A percentile compares a stretch with the other conserved stretches of the same genome.
Conservation (phyloP, 129 eudicot species). For the Dittrichia graveolens region DNA sequence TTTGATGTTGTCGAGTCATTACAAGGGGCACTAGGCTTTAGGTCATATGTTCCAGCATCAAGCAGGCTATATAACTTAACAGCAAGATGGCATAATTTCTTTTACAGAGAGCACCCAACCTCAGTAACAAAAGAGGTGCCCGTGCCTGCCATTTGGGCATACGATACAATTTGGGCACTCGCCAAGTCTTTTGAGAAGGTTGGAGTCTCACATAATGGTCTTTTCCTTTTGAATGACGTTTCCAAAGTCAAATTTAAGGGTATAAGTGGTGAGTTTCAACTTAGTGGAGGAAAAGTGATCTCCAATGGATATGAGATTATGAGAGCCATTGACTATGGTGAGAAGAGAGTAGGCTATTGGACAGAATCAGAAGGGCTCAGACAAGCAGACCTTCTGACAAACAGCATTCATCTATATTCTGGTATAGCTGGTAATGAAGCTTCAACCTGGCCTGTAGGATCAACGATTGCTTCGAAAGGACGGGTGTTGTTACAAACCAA, state of each 20-base stretch:
- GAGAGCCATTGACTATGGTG: slow-evolving; percentile 46
- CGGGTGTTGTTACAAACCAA: slow-evolving; percentile 8
- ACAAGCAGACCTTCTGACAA: background rate
- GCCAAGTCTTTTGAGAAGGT: slow-evolving; percentile 31
- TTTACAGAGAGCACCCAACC: background rate
- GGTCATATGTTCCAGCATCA: slow-evolving; percentile 45
- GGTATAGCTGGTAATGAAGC: background rate
- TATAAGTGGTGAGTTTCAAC: slow-evolving; percentile 51
- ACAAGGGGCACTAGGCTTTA: slow-evolving; percentile 55
- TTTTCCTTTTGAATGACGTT: slow-evolving; percentile 13
- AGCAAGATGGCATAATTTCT: slow-evolving; percentile 29
- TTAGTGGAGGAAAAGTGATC: slow-evolving; percentile 33
- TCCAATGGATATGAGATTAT: slow-evolving; percentile 39
- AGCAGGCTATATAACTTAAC: slow-evolving; percentile 22
- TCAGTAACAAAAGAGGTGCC: slow-evolving; percentile 16
- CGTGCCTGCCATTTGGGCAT: slow-evolving; percentile 33
- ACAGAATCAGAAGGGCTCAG: slow-evolving; percentile 34
- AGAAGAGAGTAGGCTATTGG: slow-evolving; percentile 59
- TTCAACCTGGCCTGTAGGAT: slow-evolving; percentile 45
- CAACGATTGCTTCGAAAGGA: slow-evolving; percentile 35
- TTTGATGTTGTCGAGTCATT: slow-evolving; percentile 35
- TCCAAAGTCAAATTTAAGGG: slow-evolving; percentile 38
- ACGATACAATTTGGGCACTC: slow-evolving; percentile 39
- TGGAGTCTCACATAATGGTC: background rate
- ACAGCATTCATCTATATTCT: background rate